Evolutionary conservation across 2,329 filamentous ascomycete genomes (phyloP).

Genomic region (Beauveria caledonica): DNA sequence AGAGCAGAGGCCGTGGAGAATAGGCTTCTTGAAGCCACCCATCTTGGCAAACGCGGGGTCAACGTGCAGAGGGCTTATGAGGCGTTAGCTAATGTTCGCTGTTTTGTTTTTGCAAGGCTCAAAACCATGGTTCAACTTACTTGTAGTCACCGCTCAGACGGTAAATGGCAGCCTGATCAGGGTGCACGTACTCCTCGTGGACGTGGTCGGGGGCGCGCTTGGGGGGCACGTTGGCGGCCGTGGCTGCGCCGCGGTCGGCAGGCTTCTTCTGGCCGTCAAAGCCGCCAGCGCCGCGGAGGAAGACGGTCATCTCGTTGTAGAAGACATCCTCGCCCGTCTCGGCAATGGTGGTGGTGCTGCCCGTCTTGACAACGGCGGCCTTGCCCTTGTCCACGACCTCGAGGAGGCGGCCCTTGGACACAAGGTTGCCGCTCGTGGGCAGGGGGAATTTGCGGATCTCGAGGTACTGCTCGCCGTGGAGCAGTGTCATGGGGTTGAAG

Average conservation of each 20-base stretch:
- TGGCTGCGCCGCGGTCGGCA: conserved; percentile 68
- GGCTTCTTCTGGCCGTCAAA: conserved; percentile 80
- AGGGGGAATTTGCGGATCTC: conserved; percentile 89
- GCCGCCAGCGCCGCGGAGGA: conserved; percentile 83
- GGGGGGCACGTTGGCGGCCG: conserved; percentile 71
- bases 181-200: conserved; percentile 75
- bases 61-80: conserved; percentile 70
- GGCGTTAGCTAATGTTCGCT: background rate
- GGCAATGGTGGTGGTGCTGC: conserved; percentile 75
- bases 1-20: conserved; percentile 93
- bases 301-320: conserved; percentile 93
- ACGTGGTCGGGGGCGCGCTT: conserved; percentile 70
- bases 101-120: background rate
- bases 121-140: background rate
- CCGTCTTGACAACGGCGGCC: conserved; percentile 73
- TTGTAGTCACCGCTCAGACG: conserved; percentile 91
- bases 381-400: conserved; percentile 96
- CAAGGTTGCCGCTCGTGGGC: conserved; percentile 70
- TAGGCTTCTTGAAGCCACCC: conserved; percentile 88
- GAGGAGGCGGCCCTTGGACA: conserved; percentile 71
- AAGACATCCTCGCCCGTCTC: conserved; percentile 84
- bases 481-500: conserved; percentile 97
- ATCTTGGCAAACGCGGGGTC: conserved; percentile 92
- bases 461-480: conserved; percentile 97
- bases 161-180: conserved; percentile 91